Base-by-base conservation (phyloP, 176 grass and related monocot genomes). In the Secale cereale region DNA sequence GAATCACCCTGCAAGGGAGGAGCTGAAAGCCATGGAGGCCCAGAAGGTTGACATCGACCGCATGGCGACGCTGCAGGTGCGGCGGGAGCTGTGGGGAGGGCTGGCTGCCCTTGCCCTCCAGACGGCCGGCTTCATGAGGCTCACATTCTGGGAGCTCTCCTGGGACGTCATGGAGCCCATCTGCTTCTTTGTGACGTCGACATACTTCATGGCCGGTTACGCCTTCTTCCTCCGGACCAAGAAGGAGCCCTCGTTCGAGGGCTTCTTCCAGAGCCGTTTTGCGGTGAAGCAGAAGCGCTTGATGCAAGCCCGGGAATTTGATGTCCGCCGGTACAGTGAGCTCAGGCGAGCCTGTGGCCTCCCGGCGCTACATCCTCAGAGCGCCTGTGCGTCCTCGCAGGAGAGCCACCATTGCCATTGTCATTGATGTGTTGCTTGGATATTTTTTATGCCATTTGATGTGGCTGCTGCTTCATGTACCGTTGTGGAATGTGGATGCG, bases 141-240 rank as follows among this genome's bases (percentile, higher is more conserved):
- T 98, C 43, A 98, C 95, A 7, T 98, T 98, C 79, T 98, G 95
- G 93, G 95, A 98, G 91, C 91, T 98, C 1, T 94, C 93, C 19
- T 98, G 95, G 95, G 93, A 98, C n/a, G 95, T 98, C 7, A 98
- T 98, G 95, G 95, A 98, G 85, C 95, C 95, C 41, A 98, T 98
- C 46, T 98, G 95, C 89, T 98, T 95, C 85, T 98, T 90, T 20
- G 93, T 98, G 30, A 92, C 93, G 64, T 98, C 93, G 27, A 32
- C 90, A 52, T 95, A 98, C 83, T 93, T 98, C 87, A 95, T 98
- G 91, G 93, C 85, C 0, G 93, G 95, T 28, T 98, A 98, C 57
- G 39, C 89, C 76, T 98, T 98, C 89, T 98, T 98, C 89, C 87
- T 98, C 60, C 76, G 89, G n/a, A 98, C 95, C 29, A 86, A 88